Evolutionary conservation across 768 basidiomycete genomes (phyloP), one percentile per base, ranked within the genome.

Genomic region (Tulasnella sp.): DNA sequence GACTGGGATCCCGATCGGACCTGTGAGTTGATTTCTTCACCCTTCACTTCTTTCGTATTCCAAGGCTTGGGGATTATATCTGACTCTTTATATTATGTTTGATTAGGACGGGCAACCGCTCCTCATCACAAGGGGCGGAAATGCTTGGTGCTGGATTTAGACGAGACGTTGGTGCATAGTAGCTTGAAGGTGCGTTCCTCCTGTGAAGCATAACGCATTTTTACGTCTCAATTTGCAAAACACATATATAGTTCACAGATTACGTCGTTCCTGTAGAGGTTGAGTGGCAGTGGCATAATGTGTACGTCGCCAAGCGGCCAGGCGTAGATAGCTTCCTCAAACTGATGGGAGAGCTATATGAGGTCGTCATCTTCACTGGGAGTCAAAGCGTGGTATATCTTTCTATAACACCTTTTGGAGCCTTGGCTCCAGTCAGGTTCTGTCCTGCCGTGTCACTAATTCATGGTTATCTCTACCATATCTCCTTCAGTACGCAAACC

Each of bases 191-290:
- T 94, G 62, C 42, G 74, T 64, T 19, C n/a, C 43, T n/a, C 10
- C n/a, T n/a, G n/a, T n/a, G n/a, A n/a, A n/a, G n/a, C n/a, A n/a
- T n/a, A n/a, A n/a, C n/a, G n/a, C n/a, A 53, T 63, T 25, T 10
- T 46, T 27, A 53, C 29, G 41, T 4, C 34, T 7, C 24, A 30
- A 41, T 19, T 19, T 15, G 31, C 22, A 53, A 11, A 19, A 31
- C 22, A 34, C 11, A 49, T 31, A 25, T 61, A 12, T 68, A 98
- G 93, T 87, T 92, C 56, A 90, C 94, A 29, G 96, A 99, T 74
- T 99, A 92, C 71, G 90, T 98, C 63, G 94, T 99, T 2, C 96
- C 96, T 3, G 96, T 99, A 24, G 96, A 98, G 72, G 98, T 99
- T 63, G 96, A 99, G 69, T 92, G 89, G 64, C 88, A 96, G 68